phyloP scores from a whole-genome alignment of 768 basidiomycete genomes.

The Hygrophorus pudorinus region DNA sequence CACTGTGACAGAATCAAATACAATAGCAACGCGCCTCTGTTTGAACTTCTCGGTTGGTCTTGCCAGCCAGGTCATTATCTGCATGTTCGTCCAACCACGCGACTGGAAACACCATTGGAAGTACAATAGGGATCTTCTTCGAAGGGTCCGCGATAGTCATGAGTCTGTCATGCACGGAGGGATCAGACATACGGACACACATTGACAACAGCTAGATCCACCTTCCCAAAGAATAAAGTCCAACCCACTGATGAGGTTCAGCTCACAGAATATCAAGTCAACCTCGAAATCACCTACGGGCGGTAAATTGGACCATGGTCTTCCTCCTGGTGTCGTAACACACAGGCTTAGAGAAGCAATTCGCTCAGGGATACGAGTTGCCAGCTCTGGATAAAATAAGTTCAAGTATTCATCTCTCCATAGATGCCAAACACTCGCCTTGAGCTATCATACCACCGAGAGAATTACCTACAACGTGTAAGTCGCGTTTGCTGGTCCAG shows the following conservation, averaged over 20 bases:
- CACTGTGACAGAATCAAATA: not conserved
- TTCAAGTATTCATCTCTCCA: not conserved
- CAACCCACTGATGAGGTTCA: conserved; percentile 25
- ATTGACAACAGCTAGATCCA: conserved; percentile 6
- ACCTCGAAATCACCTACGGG: conserved; percentile 33
- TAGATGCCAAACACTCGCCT: conserved; percentile 27
- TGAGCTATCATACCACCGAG: conserved; percentile 83
- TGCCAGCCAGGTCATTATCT: conserved; percentile 40
- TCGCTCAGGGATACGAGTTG: conserved; percentile 53
- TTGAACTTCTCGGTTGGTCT: conserved; percentile 58
- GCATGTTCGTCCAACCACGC: conserved; percentile 52
- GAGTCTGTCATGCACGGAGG: conserved; percentile 12
- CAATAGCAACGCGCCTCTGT: conserved; percentile 29
- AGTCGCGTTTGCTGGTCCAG: conserved; percentile 51
- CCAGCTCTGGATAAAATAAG: conserved; percentile 42
- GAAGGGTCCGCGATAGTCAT: conserved; percentile 35
- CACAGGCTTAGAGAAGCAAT: conserved; percentile 55
- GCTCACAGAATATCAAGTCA: not conserved
- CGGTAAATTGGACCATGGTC: conserved; percentile 47
- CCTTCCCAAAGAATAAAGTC: conserved; percentile 26
- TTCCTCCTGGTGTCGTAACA: conserved; percentile 63
- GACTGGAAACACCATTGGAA: conserved; percentile 50
- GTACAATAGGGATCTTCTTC: conserved; percentile 37
- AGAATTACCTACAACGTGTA: conserved; percentile 69
- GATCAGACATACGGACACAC: not conserved